Conservation (phyloP, 148 eudicot species). For the Rhododendron simsii region DNA sequence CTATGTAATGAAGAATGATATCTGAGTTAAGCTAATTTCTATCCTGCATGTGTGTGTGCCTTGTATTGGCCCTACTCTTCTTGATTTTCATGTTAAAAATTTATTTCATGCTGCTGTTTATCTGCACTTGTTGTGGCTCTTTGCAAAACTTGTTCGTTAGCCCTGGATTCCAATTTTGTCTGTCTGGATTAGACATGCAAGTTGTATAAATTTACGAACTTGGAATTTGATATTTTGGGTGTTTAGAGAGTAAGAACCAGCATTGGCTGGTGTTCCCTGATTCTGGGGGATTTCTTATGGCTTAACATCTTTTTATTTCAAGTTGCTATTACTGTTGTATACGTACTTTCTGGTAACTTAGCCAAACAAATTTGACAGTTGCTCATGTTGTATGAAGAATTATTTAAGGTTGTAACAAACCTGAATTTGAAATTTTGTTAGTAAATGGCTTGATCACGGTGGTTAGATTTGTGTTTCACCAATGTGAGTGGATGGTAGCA, state of each 20-base stretch:
- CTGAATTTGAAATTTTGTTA: background rate
- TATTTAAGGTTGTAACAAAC: background rate
- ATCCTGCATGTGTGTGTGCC: background rate
- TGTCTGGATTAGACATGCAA: background rate
- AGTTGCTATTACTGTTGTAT: background rate
- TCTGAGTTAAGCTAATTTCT: background rate
- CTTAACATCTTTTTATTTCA: background rate
- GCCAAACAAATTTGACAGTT: background rate
- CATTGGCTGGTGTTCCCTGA: background rate
- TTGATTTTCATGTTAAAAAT: background rate
- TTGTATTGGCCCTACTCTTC: background rate
- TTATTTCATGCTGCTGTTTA: background rate
- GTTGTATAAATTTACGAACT: background rate
- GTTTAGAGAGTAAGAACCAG: background rate
- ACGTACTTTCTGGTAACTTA: background rate
- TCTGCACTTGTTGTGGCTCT: background rate
- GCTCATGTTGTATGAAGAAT: background rate
- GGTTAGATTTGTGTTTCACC: background rate
- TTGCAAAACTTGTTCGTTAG: background rate
- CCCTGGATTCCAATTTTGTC: background rate
- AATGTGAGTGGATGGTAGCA: background rate
- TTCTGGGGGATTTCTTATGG: background rate
- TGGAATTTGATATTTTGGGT: background rate
- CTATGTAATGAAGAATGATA: background rate
- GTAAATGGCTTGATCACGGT: background rate